These are phyloP conservation scores for Populus deltoides DNA, from an alignment of 345 rosid genomes.

Conservation along the genomic window DNA sequence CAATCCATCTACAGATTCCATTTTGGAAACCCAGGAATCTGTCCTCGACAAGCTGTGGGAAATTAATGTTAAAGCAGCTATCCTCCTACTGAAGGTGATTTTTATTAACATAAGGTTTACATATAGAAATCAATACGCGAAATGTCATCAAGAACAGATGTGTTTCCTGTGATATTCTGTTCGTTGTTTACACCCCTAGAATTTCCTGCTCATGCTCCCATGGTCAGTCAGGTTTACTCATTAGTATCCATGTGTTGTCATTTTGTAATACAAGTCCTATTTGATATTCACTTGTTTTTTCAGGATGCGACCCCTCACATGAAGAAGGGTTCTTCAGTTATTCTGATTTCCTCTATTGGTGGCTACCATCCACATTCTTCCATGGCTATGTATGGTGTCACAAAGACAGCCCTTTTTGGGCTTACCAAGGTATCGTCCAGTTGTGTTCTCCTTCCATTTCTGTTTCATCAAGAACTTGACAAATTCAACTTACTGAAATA, in stretches of 20 bases:
- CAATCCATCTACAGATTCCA: constrained; percentile 63
- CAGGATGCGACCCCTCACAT: constrained; percentile 83
- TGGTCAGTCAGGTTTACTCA: neutral
- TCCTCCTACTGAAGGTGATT: constrained; percentile 64
- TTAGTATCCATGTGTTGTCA: neutral
- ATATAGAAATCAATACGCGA: neutral
- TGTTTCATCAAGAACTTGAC: neutral
- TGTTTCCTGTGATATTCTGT: neutral
- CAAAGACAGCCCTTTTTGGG: constrained; percentile 91
- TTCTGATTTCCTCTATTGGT: constrained; percentile 70
- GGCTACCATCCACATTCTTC: constrained; percentile 61
- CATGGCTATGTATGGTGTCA: constrained; percentile 87
- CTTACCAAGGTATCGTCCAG: constrained; percentile 60
- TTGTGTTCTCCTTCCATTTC: neutral
- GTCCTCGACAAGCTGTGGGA: constrained; percentile 89
- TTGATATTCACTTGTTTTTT: neutral
- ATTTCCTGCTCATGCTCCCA: too few species aligned
- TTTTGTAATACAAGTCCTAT: neutral
- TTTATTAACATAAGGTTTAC: too few species aligned
- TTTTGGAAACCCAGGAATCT: constrained; percentile 58
- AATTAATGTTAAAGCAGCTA: constrained; percentile 71
- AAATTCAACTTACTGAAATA: neutral
- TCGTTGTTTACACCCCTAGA: neutral
- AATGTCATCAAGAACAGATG: neutral
- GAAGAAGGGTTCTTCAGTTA: constrained; percentile 70